A percentile compares a stretch with the other conserved stretches of the same genome.
These are phyloP conservation scores for Trichosporon faecale DNA, from an alignment of 1,284 basidiomycete species.

Conservation along the genomic window DNA sequence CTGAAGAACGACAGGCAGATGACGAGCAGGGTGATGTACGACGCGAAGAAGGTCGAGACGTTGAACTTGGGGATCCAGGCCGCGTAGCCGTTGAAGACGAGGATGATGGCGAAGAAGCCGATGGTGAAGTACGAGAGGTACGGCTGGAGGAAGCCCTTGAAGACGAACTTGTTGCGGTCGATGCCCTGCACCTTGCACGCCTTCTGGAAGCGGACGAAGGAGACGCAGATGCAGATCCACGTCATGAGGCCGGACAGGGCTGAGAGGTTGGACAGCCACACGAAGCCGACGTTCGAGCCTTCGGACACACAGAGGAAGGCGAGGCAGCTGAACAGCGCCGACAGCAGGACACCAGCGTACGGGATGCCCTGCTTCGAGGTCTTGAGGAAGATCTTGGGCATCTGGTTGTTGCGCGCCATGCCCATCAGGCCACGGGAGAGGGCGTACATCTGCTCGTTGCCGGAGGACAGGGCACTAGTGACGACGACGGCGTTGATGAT, in stretches of 20 bases:
- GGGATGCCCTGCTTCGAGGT: slow-evolving; percentile 67
- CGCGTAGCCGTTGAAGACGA: slow-evolving; percentile 23
- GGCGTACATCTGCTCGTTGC: slow-evolving; percentile 30
- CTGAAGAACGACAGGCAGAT: slow-evolving; percentile 19
- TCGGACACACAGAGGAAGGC: slow-evolving; percentile 58
- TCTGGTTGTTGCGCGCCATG: slow-evolving; percentile 58
- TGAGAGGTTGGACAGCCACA: slow-evolving; percentile 67
- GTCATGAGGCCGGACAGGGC: slow-evolving; percentile 58
- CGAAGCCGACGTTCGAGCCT: slow-evolving; percentile 64
- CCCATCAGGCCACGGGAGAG: slow-evolving; percentile 53
- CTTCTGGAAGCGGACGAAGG: slow-evolving; percentile 69
- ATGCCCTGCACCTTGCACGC: slow-evolving; percentile 67
- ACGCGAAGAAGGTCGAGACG: slow-evolving; percentile 25
- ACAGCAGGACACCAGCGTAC: slow-evolving; percentile 58
- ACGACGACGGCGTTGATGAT: slow-evolving; percentile 65
- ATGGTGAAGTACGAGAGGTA: slow-evolving; percentile 22
- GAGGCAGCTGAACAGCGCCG: slow-evolving; percentile 61
- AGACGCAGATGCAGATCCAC: slow-evolving; percentile 75
- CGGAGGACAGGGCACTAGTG: slow-evolving; percentile 51
- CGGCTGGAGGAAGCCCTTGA: slow-evolving; percentile 55
- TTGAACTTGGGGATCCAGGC: slow-evolving; percentile 15
- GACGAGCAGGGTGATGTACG: slow-evolving; percentile 30
- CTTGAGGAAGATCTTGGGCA: slow-evolving; percentile 57
- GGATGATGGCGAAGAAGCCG: slow-evolving; percentile 19
- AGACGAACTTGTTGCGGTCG: slow-evolving; percentile 61